A percentile compares a stretch with the other conserved stretches of the same genome.
phyloP scores from a whole-genome alignment of 2,329 filamentous ascomycete genomes.

The Sporothrix inflata region DNA sequence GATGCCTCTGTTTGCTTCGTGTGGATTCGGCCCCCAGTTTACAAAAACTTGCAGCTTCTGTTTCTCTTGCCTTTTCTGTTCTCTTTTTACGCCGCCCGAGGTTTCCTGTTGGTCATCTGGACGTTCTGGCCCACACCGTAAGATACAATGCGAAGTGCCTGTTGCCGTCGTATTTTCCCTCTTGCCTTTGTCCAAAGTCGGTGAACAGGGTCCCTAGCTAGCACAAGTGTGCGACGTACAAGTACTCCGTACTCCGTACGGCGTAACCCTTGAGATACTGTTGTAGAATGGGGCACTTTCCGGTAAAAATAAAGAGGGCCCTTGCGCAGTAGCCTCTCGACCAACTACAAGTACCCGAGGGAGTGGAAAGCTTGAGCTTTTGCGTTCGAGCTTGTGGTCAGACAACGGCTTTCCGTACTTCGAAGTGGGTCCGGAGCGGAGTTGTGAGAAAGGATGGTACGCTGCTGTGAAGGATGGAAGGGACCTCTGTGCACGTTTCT shows the following conservation, averaged over 20 bases:
- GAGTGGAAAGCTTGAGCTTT: slow-evolving; percentile 25
- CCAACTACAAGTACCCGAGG: slow-evolving; percentile 24
- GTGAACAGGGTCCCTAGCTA: slow-evolving; percentile 3
- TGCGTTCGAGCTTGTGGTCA: background rate
- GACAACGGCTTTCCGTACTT: background rate
- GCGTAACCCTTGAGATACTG: background rate
- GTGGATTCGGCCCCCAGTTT: background rate
- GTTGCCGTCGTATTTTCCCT: slow-evolving; percentile 6
- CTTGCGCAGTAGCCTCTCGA: background rate
- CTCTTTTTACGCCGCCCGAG: background rate
- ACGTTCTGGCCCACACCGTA: background rate
- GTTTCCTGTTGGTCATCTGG: background rate
- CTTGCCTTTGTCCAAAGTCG: slow-evolving; percentile 1
- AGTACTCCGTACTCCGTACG: too few species aligned
- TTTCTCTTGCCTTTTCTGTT: background rate
- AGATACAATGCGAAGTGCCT: slow-evolving; percentile 11
- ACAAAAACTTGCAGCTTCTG: background rate
- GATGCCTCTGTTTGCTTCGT: background rate
- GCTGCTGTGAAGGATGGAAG: background rate
- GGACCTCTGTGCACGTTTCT: background rate
- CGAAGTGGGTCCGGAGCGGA: background rate
- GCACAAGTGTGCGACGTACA: background rate
- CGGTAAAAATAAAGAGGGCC: slow-evolving; percentile 6
- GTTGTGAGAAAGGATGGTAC: background rate
- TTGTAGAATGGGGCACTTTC: background rate